Evolutionary conservation across 306 rosid species (phyloP).

Genomic region (Cucurbita pepo): DNA sequence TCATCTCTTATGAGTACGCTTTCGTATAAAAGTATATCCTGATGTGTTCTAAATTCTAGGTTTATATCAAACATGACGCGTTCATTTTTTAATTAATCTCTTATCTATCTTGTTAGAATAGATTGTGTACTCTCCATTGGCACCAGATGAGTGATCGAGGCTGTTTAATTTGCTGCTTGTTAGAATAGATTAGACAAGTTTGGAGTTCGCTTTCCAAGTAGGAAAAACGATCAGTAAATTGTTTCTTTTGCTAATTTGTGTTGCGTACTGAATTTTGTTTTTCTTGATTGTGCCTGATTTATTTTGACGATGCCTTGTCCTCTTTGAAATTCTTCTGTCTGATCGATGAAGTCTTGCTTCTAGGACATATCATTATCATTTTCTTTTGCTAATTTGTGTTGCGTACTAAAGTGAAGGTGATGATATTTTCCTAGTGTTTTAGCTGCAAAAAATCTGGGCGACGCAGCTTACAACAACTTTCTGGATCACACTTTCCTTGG

Average conservation of each 20-base stretch:
- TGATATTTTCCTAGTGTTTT: slow-evolving; percentile 35
- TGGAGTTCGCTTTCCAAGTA: background rate
- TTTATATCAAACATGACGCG: background rate
- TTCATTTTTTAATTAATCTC: background rate
- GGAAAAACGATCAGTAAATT: background rate
- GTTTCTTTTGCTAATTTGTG: background rate
- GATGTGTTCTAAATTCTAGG: background rate
- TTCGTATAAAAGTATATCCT: background rate
- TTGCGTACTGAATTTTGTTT: background rate
- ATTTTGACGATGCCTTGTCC: background rate
- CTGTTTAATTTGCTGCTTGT: background rate
- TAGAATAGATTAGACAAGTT: background rate
- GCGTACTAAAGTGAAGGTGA: background rate
- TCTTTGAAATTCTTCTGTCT: background rate
- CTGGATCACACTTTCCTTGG: slow-evolving; percentile 88
- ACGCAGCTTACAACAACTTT: slow-evolving; percentile 53
- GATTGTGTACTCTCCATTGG: background rate
- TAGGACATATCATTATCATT: background rate
- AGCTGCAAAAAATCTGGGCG: slow-evolving; percentile 67
- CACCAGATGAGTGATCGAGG: background rate
- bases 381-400: too few relatives aligned
- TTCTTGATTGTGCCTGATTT: background rate
- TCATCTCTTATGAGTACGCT: background rate
- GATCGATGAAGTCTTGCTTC: background rate
- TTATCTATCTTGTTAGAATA: background rate